phyloP scores from a whole-genome alignment of 495 filamentous ascomycete species.

The Trypethelium eluteriae region DNA sequence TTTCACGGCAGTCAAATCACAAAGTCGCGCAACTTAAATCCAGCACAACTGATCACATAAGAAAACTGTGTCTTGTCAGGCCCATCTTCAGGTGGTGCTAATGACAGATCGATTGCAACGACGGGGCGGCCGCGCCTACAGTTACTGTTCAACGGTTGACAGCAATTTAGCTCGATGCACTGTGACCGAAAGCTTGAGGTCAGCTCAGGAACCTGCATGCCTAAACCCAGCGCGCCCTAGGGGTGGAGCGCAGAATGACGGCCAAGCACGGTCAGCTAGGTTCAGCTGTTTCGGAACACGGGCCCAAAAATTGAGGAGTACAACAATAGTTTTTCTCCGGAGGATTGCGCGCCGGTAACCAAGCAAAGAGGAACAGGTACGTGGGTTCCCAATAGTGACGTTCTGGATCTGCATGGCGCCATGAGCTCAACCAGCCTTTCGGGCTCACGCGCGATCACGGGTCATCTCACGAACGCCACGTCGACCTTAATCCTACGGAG shows the following conservation, averaged over 20 bases:
- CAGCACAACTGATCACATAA: too few relatives aligned
- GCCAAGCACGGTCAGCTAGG: background rate
- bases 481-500: too few relatives aligned
- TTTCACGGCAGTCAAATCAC: too few relatives aligned
- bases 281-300: background rate
- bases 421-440: background rate
- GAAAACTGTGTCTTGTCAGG: too few relatives aligned
- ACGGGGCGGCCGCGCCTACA: too few relatives aligned
- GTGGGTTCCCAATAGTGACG: background rate
- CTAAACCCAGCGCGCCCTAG: background rate
- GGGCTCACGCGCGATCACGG: background rate
- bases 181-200: background rate
- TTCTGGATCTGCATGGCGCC: constrained; percentile 5
- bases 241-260: background rate
- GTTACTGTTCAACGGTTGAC: background rate
- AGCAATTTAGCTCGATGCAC: background rate
- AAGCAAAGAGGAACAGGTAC: background rate
- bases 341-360: background rate
- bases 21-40: too few relatives aligned
- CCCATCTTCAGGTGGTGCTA: too few relatives aligned
- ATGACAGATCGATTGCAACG: too few relatives aligned
- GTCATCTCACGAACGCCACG: background rate
- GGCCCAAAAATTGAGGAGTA: background rate
- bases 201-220: background rate
- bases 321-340: background rate